Evolutionary conservation across 768 basidiomycete species (phyloP), one percentile per base, ranked within the genome.

Genomic region (Termitomyces sp.): DNA sequence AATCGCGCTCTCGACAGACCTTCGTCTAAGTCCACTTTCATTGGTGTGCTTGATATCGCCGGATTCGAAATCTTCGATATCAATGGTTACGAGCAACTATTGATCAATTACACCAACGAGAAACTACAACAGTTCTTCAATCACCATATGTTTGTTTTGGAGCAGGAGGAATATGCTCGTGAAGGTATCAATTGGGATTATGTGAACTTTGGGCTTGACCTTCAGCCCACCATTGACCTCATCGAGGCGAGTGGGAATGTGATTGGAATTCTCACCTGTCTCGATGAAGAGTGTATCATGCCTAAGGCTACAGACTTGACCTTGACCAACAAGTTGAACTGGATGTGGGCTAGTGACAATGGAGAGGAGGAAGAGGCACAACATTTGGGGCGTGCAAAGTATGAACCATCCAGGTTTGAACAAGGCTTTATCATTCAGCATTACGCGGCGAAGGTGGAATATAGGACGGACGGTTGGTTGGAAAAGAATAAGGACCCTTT

Each of bases 241-340:
- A 98, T 99, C 68, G 97, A 98, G 74, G 80, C 91, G 11, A 88
- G 87, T 57, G 86, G 91, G 17, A 85, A 82, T 55, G 78, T 79
- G 0, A 94, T 98, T 64, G 97, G 97, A 57, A 89, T 98, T 62
- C 82, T 99, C 49, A 92, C 94, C 63, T 89, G 91, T 68, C 77
- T 99, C 40, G 97, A 99, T 72, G 97, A 98, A 71, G 96, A 98
- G 65, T 98, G 96, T 71, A 98, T 99, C 74, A 99, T 98, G 96
- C 97, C 96, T n/a, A 94, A 94, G 71, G 96, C 96, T 4, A 93
- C 91, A 12, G 96, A 99, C 72, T 76, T 86, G 47, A 98, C 96
- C 0, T 98, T 99, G 77, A 94, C 94, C 37, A 86, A 93, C 75
- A 98, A 98, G 74, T 83, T 98, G 2, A 83, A 94, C 67, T 79